Conservation (phyloP, 257 asterid genomes). For the Linderniella brevidens region DNA sequence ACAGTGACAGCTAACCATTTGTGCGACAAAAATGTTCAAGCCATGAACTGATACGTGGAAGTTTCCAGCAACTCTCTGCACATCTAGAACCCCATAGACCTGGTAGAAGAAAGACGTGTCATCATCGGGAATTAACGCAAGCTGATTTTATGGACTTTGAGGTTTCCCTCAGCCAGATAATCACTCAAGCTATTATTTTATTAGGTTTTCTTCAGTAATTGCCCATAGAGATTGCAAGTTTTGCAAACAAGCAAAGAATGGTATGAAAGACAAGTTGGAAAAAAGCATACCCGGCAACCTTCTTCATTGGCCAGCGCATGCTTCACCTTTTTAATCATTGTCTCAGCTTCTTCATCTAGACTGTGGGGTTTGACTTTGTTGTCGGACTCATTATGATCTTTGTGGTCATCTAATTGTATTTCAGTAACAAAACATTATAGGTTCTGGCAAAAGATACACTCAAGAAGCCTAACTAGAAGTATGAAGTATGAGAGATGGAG, state of each 20-base stretch:
- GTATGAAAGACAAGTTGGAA: slow-evolving; percentile 2
- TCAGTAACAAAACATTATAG: slow-evolving; percentile 6
- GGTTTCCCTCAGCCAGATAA: too few relatives aligned
- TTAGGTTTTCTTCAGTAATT: not conserved
- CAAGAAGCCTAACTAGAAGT: not conserved
- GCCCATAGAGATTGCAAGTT: slow-evolving; percentile 1
- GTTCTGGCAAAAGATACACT: slow-evolving; percentile 1
- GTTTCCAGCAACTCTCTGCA: slow-evolving; percentile 98
- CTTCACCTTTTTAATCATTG: slow-evolving; percentile 68
- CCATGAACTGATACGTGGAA: slow-evolving; percentile 97
- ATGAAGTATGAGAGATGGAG: too few relatives aligned
- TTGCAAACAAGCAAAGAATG: not conserved
- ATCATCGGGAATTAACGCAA: too few relatives aligned
- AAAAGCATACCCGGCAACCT: slow-evolving; percentile 77
- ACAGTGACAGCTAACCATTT: slow-evolving; percentile 49
- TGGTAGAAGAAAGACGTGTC: slow-evolving; percentile 17
- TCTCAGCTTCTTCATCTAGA: slow-evolving; percentile 77
- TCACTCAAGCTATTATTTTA: too few relatives aligned
- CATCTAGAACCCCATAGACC: slow-evolving; percentile 93
- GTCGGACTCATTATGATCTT: slow-evolving; percentile 55
- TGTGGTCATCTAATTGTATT: slow-evolving; percentile 45
- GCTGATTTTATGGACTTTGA: too few relatives aligned
- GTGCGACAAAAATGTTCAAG: slow-evolving; percentile 82
- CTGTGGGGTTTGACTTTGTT: slow-evolving; percentile 46
- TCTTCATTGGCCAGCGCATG: slow-evolving; percentile 71